Evolutionary conservation across 2,329 filamentous ascomycete genomes (phyloP), one percentile per base, ranked within the genome.

Genomic region (Aspergillus piperis): DNA sequence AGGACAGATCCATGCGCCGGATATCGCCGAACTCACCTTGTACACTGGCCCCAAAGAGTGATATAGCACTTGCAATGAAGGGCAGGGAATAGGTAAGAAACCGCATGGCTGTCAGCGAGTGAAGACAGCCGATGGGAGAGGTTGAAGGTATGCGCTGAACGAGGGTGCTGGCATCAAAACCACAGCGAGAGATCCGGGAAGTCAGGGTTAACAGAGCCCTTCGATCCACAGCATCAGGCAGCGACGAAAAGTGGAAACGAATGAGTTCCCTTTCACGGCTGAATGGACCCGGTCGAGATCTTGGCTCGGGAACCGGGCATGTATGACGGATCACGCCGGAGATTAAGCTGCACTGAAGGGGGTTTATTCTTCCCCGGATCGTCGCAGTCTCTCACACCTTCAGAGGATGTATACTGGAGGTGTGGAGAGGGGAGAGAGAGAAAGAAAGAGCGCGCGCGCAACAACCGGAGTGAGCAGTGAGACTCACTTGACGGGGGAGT

Each of bases 11-110:
- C 8, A 8, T 38, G 6, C 8, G 8, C 32, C 30, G 32, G 15
- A 44, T 27, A 42, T 23, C 27, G 15, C 47, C n/a, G 21, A 27
- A 60, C 61, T 30, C 48, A 68, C 67, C 67, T 54, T 62, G 41
- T 5, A 60, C 62, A 36, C 58, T 42, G 8, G 48, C 50, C 39
- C 62, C 59, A 54, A 73, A 63, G 42, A 74, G 41, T 10, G 68
- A 67, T 39, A 73, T 44, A 48, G 62, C 64, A 61, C 68, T 66
- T 55, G 70, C 65, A 64, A 71, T 50, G 39, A 71, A 62, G 42
- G 69, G 66, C 59, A 73, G 49, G 51, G 72, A 61, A 57, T 58
- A 64, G 38, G 62, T 65, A 41, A 70, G 57, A 53, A 69, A 59
- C 64, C 64, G 66, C 72, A 75, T 75, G 57, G 57, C 62, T 61